Conservation (phyloP, 148 eudicot species). For the Hydrangea macrophylla region DNA sequence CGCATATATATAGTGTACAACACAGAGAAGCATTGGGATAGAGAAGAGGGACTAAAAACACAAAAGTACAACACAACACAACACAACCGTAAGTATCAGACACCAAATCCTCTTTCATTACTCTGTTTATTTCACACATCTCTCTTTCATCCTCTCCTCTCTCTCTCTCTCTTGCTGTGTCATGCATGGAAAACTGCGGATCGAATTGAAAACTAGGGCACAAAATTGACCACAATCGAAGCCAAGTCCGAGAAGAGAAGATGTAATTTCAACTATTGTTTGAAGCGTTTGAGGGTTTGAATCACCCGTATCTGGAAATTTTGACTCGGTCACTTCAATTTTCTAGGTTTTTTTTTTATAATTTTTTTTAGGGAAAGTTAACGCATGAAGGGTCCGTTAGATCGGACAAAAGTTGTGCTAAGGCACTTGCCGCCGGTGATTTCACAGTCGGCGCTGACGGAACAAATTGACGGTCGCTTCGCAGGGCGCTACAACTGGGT, state of each 20-base stretch:
- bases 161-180: conserved; percentile 9
- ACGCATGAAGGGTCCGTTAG: conserved; percentile 44
- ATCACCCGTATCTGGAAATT: not conserved
- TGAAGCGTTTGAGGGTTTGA: conserved; percentile 7
- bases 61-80: not conserved
- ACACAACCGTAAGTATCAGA: not conserved
- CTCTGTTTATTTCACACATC: too few species aligned
- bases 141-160: not conserved
- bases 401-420: conserved; percentile 59
- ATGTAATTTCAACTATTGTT: conserved; percentile 25
- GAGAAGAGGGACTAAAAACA: not conserved
- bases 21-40: too few species aligned
- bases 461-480: conserved; percentile 42
- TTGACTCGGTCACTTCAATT: not conserved
- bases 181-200: conserved; percentile 16
- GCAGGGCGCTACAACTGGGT: conserved; percentile 43
- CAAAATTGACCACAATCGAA: conserved; percentile 5
- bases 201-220: conserved; percentile 24
- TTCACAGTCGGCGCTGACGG: conserved; percentile 35
- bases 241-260: not conserved
- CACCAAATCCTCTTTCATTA: not conserved
- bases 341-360: conserved; percentile 32
- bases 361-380: conserved; percentile 1
- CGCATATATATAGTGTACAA: too few species aligned
- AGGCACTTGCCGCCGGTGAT: conserved; percentile 60